Evolutionary conservation across 805 yeast genomes (phyloP).

Genomic region (Metahyphopichia silvanorum): DNA sequence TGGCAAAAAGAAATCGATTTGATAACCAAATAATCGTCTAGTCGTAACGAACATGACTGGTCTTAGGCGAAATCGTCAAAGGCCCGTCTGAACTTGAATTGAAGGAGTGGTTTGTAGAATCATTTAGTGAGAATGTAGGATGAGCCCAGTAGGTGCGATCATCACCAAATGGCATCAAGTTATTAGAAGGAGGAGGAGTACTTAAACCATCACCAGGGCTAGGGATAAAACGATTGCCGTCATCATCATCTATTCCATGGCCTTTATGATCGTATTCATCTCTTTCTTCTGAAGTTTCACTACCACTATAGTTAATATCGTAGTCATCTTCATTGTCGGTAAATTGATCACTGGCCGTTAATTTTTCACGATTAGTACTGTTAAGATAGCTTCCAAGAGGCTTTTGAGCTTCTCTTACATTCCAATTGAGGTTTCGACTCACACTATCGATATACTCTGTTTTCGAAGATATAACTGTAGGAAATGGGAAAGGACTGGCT

Average conservation of each 20-base stretch:
- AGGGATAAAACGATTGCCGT: slow-evolving; percentile 26
- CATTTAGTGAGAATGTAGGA: slow-evolving; percentile 29
- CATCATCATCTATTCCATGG: slow-evolving; percentile 18
- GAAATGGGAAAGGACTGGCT: slow-evolving; percentile 91
- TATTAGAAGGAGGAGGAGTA: slow-evolving; percentile 25
- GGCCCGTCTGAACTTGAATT: slow-evolving; percentile 1
- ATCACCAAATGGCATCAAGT: slow-evolving; percentile 18
- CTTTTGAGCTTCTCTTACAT: slow-evolving; percentile 83
- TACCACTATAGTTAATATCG: slow-evolving; percentile 33
- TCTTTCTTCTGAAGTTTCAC: neutral
- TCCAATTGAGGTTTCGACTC: slow-evolving; percentile 88
- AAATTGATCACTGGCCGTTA: neutral
- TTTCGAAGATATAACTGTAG: slow-evolving; percentile 75
- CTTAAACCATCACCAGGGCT: slow-evolving; percentile 24
- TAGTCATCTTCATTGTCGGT: slow-evolving; percentile 20
- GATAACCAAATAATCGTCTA: too few species aligned
- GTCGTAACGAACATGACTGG: too few species aligned
- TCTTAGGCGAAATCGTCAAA: slow-evolving; percentile 1
- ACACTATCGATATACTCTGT: slow-evolving; percentile 83
- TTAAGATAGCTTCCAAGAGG: slow-evolving; percentile 44
- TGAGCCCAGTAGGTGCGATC: slow-evolving; percentile 42
- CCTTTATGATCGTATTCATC: slow-evolving; percentile 2
- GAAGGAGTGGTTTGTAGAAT: slow-evolving; percentile 1
- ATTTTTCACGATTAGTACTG: neutral
- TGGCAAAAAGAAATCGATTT: too few species aligned